Evolutionary conservation across 2,329 filamentous ascomycete genomes (phyloP), one percentile per base, ranked within the genome.

Genomic region (Akanthomyces dipterigenus): DNA sequence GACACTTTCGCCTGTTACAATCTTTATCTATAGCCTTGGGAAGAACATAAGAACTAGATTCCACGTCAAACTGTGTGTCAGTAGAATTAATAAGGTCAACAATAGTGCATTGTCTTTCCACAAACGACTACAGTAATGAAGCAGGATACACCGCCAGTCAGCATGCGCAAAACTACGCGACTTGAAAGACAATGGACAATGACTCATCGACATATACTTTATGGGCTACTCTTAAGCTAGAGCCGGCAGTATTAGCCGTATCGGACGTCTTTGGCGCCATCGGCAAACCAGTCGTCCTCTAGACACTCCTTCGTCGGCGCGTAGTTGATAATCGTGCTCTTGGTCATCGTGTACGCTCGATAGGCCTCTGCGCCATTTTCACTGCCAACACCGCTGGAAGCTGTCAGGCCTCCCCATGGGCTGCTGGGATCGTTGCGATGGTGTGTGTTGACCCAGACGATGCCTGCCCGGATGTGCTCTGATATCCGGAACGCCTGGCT

Each of bases 361-460:
- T 83, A 87, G 0, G 85, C 83, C 67, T 88, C 88, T 0, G 86
- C 66, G 0, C 88, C 88, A 67, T 91, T 90, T 76, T 91, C 88
- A 63, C 87, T 90, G 1, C 88, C 88, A 0, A 90, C 80, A 1
- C 88, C 88, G 65, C 84, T 87, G 1, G 82, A 79, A 40, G 76
- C 77, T 66, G 85, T 85, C 34, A 82, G 76, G 1, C 87, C 85
- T 28, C 88, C 88, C 87, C 88, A 88, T 0, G 88, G 85, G 62
- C 86, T 87, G 65, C 86, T 86, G 0, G 88, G 87, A 65, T 90
- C 88, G 66, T 90, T 90, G 38, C 87, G 80, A 69, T 90, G 87
- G 71, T 90, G 87, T 0, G 80, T 90, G 61, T 80, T 79, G 45
- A 81, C 76, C 78, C 80, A 83, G 2, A 79, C 77, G 60, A 80